Base-by-base conservation (phyloP, 139 green algal species). In the Picocystis salinarum region DNA sequence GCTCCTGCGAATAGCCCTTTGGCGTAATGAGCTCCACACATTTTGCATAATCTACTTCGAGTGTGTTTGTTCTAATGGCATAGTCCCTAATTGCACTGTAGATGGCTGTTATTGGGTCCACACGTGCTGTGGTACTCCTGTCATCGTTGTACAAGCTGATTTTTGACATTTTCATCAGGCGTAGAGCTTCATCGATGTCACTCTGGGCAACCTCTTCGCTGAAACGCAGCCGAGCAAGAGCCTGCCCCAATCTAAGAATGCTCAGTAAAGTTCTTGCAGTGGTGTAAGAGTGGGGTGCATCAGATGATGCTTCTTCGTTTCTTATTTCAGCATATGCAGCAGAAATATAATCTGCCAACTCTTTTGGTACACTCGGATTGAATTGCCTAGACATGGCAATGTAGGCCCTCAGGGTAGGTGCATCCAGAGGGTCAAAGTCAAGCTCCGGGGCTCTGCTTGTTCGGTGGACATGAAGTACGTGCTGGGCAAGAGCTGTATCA, bases 261-360 rank as follows among this genome's bases (percentile, higher is more conserved):
- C 64, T 82, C 29, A 99, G 76, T 45, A 99, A 70, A 7, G 89
- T 96, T 41, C 88, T 71, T 1, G 88, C 83, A 1, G 88, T 99
- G 36, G 36, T 44, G 36, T 44, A 44, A 19, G 36, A 44, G 42
- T 48, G 41, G 11, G 41, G 19, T 15, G 20, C 23, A 15, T 13
- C 13, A 15, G 31, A 15, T 13, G 31, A 15, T 15, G 31, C 31
- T 37, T 85, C 78, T 44, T 73, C 56, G 56, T 75, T 58, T 5
- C 84, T 62, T 61, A 95, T 71, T 53, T 85, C 73, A 6, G 74
- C 61, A 50, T 96, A 96, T 27, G 83, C 64, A 0, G 59, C 59
- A 1, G 85, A 72, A 1, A 95, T 67, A 48, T 89, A 95, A 34
- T 89, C 78, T 66, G 48, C 27, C 51, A 98, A 69, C 10, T 81